phyloP scores from a whole-genome alignment of 441 rosid genomes.

The Croton setiger region DNA sequence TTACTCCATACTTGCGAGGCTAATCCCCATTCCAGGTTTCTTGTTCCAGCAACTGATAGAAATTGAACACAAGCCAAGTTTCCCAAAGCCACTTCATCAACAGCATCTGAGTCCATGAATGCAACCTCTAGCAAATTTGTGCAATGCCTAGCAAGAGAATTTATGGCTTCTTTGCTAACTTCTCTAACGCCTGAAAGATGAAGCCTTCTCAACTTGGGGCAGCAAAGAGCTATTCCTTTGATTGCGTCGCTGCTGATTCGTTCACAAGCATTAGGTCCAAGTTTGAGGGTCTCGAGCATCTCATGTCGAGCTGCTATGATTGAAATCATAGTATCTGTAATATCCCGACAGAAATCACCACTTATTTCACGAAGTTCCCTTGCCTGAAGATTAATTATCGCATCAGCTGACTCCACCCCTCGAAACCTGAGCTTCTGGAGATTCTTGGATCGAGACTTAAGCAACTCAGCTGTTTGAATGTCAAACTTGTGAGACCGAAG shows the following conservation, averaged over 20 bases:
- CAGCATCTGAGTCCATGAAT: constrained; percentile 35
- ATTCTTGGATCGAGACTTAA: constrained; percentile 35
- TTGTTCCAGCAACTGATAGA: constrained; percentile 47
- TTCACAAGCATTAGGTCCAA: constrained; percentile 44
- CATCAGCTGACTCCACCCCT: constrained; percentile 45
- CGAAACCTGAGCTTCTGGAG: constrained; percentile 40
- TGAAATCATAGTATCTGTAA: constrained; percentile 47
- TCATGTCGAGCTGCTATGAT: constrained; percentile 47
- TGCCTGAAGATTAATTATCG: constrained; percentile 38
- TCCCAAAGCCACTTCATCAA: constrained; percentile 45
- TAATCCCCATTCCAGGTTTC: constrained; percentile 42
- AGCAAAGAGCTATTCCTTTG: constrained; percentile 44
- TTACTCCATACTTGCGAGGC: constrained; percentile 38
- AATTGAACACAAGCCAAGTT: constrained; percentile 38
- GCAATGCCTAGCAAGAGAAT: constrained; percentile 42
- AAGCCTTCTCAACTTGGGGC: constrained; percentile 40
- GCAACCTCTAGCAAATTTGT: constrained; percentile 37
- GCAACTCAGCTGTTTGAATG: constrained; percentile 21
- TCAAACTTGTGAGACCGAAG: constrained; percentile 40
- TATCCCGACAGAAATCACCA: constrained; percentile 41
- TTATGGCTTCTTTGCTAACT: constrained; percentile 43
- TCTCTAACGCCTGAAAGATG: constrained; percentile 47
- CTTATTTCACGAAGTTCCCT: constrained; percentile 38
- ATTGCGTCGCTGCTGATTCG: constrained; percentile 48
- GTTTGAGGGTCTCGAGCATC: constrained; percentile 43